Conservation (phyloP, 139 green algal species). For the Micractinium conductrix region DNA sequence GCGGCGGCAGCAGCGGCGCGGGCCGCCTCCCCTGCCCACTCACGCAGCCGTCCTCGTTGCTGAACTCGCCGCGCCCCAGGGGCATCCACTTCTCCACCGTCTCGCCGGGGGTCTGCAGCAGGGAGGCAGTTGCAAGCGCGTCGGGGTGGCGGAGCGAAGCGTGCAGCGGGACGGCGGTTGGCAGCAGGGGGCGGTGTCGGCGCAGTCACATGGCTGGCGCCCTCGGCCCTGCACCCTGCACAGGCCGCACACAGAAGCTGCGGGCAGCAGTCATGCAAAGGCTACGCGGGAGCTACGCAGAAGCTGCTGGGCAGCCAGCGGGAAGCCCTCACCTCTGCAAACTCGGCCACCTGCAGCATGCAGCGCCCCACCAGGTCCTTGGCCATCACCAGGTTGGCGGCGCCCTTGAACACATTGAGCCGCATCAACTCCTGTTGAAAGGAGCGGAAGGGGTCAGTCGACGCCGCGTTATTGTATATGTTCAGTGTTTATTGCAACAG, state of each 20-base stretch:
- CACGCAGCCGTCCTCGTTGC: conserved; percentile 50
- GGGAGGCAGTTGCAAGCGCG: too few species aligned
- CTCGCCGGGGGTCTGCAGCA: conserved; percentile 24
- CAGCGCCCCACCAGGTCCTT: conserved; percentile 52
- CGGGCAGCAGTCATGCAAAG: not conserved
- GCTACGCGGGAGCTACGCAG: too few species aligned
- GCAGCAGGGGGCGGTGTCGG: too few species aligned
- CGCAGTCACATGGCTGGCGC: too few species aligned
- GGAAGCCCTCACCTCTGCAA: conserved; percentile 2
- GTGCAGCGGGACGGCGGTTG: not conserved
- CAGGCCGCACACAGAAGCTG: too few species aligned
- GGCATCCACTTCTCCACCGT: conserved; percentile 34
- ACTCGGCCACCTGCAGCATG: conserved; percentile 40
- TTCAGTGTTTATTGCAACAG: not conserved
- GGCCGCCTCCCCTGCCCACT: not conserved
- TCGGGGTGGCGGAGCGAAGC: not conserved
- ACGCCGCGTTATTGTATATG: too few species aligned
- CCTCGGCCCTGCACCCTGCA: too few species aligned
- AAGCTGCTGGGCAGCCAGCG: not conserved
- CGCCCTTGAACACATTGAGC: conserved; percentile 63
- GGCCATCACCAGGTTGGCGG: conserved; percentile 44
- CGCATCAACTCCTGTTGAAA: conserved; percentile 47
- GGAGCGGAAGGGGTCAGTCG: not conserved
- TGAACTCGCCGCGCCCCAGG: conserved; percentile 55
- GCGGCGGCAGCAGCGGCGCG: too few species aligned